phyloP scores from a whole-genome alignment of 2,329 filamentous ascomycete genomes.

The Fusarium veterinarium region DNA sequence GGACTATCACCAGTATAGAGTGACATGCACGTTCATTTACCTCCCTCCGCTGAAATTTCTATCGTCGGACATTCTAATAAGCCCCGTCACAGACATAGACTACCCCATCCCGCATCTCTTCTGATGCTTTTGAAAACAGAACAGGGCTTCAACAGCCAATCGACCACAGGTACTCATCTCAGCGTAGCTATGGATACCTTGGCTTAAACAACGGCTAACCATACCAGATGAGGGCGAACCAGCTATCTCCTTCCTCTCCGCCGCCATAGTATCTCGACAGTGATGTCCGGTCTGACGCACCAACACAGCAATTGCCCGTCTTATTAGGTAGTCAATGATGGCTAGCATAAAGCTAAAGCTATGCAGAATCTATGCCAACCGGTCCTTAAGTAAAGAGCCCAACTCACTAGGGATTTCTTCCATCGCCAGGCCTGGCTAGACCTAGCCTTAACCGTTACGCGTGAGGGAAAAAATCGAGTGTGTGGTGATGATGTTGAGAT shows the following conservation, averaged over 20 bases:
- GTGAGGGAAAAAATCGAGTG: slow-evolving; percentile 33
- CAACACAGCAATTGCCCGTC: background rate
- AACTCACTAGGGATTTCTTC: slow-evolving; percentile 12
- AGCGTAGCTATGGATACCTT: background rate
- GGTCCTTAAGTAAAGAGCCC: slow-evolving; percentile 6
- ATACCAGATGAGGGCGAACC: background rate
- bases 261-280: slow-evolving; percentile 12
- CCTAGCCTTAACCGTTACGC: slow-evolving; percentile 33
- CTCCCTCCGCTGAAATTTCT: slow-evolving; percentile 22
- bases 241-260: slow-evolving; percentile 1
- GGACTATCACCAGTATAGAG: slow-evolving; percentile 14
- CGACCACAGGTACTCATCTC: background rate
- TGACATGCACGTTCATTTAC: slow-evolving; percentile 17
- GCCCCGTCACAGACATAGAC: slow-evolving; percentile 27
- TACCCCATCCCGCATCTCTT: slow-evolving; percentile 27
- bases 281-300: background rate
- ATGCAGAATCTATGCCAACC: slow-evolving; percentile 17
- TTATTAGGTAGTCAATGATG: background rate
- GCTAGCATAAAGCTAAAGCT: slow-evolving; percentile 6
- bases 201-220: background rate
- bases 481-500: slow-evolving; percentile 41
- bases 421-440: slow-evolving; percentile 15
- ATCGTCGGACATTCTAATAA: slow-evolving; percentile 23
- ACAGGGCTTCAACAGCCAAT: background rate
- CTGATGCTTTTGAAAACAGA: background rate